A percentile compares a stretch with the other conserved stretches of the same genome.
Evolutionary conservation across 345 rosid species (phyloP).

Genomic region (Hibiscus mutabilis): DNA sequence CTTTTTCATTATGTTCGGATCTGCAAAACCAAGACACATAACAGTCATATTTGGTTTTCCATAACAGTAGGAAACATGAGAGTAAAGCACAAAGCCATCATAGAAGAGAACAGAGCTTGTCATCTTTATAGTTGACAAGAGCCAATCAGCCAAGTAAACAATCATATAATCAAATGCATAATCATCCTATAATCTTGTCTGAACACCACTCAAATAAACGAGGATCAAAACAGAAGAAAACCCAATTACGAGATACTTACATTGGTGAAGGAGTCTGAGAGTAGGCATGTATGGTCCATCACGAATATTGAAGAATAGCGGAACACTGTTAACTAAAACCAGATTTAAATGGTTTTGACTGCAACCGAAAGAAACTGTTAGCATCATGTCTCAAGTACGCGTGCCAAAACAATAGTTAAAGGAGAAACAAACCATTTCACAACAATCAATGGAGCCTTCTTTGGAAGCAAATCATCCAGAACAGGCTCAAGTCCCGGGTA

Average conservation of each 20-base stretch:
- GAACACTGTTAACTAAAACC: slow-evolving; percentile 85
- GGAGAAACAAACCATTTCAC: slow-evolving; percentile 64
- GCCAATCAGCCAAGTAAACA: not conserved
- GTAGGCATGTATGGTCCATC: slow-evolving; percentile 99
- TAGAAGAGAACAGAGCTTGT: not conserved
- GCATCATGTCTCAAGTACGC: not conserved
- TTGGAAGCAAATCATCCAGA: slow-evolving; percentile 93
- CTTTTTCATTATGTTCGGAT: slow-evolving; percentile 91
- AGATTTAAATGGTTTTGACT: slow-evolving; percentile 94
- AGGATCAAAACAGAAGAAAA: not conserved
- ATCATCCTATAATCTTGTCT: not conserved
- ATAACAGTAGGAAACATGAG: not conserved
- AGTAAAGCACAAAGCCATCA: not conserved
- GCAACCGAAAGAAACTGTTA: slow-evolving; percentile 24
- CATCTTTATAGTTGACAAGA: not conserved
- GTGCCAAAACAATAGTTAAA: slow-evolving; percentile 2
- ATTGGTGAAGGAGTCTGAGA: slow-evolving; percentile 88
- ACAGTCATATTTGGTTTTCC: not conserved
- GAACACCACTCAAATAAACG: slow-evolving; percentile 2
- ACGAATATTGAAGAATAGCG: slow-evolving; percentile 88
- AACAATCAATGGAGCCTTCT: slow-evolving; percentile 82
- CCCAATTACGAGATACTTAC: slow-evolving; percentile 31
- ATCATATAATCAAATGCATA: not conserved
- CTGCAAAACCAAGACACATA: slow-evolving; percentile 29
- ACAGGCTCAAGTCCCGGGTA: slow-evolving; percentile 93